Percentiles rank a stretch among this genome's conserved stretches.
These are phyloP conservation scores for Alopecurus myosuroides DNA, from an alignment of 176 grass and related monocot genomes.

Conservation along the genomic window DNA sequence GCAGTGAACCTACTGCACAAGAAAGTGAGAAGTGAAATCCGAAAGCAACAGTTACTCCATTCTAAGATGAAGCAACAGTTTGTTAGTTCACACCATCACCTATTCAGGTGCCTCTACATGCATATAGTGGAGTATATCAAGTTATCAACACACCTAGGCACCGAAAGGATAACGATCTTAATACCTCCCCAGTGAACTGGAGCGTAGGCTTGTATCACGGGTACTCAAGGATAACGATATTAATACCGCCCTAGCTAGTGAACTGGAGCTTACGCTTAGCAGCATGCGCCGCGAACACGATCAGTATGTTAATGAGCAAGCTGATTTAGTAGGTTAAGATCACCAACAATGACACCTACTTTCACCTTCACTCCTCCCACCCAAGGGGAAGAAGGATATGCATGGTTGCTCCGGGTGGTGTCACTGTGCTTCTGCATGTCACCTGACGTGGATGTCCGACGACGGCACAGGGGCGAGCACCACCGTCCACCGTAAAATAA, in stretches of 20 bases:
- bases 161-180: too few species aligned
- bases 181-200: too few species aligned
- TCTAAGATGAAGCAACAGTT: neutral
- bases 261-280: neutral
- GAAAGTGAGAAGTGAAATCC: conserved; percentile 21
- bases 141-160: neutral
- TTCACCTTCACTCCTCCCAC: neutral
- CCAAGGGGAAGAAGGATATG: neutral
- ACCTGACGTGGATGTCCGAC: conserved; percentile 20
- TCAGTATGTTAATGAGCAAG: neutral
- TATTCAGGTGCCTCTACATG: neutral
- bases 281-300: neutral
- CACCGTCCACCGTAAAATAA: conserved; percentile 56
- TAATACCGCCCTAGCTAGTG: neutral
- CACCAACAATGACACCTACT: conserved; percentile 27
- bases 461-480: conserved; percentile 6
- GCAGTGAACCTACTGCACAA: conserved; percentile 20
- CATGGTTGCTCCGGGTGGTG: neutral
- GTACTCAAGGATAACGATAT: conserved; percentile 33
- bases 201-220: conserved; percentile 29
- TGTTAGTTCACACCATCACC: neutral
- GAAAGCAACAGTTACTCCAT: conserved; percentile 6
- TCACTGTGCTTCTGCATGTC: conserved; percentile 23
- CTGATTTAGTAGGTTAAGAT: conserved; percentile 19
- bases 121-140: too few species aligned